Base-by-base conservation (phyloP, 2,329 filamentous ascomycete genomes). In the Blastomyces emzantsi region DNA sequence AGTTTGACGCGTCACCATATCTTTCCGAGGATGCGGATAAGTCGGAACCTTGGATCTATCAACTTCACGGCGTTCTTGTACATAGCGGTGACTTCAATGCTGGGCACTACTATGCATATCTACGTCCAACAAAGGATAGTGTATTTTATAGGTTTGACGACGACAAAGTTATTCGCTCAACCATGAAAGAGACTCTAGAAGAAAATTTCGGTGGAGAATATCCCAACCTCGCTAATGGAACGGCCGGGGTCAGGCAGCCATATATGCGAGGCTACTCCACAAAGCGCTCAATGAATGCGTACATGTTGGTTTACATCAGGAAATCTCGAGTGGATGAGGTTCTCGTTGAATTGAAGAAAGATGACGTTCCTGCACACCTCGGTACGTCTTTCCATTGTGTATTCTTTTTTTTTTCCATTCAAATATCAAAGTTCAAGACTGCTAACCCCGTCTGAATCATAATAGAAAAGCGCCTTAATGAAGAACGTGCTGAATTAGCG, bases 221-320 rank as follows among this genome's bases (percentile, higher is more conserved):
- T 72, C 74, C 70, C 3, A 80, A 82, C 62, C 78, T 82, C 57
- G 74, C 78, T 9, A 86, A 87, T 65, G 85, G 85, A 8, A 78
- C 79, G n/a, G 67, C 76, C 43, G 82, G 81, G 60, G 81, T 85
- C 63, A 80, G 85, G 63, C 87, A 87, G 69, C 86, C 85, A 1
- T 88, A 87, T 70, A 85, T 85, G 11, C 78, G 85, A 49, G 83
- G 83, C 25, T 81, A 84, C 74, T 87, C 85, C 2, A 82, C 84
- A 3, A 88, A 88, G 70, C 80, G 85, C 57, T 87, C 85, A 2
- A 88, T 87, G 83, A 99, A 92, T 74, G 95, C 94, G 5, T 99
- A 99, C 81, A 99, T 99, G 94, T 78, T 99, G 81, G 95, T 99
- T 1, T 99, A 99, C 73, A 91, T 99, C 68, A 88, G 94, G 56